Base-by-base conservation (phyloP, 192 early-diverging fungal species). In the Umbelopsis sp. region DNA sequence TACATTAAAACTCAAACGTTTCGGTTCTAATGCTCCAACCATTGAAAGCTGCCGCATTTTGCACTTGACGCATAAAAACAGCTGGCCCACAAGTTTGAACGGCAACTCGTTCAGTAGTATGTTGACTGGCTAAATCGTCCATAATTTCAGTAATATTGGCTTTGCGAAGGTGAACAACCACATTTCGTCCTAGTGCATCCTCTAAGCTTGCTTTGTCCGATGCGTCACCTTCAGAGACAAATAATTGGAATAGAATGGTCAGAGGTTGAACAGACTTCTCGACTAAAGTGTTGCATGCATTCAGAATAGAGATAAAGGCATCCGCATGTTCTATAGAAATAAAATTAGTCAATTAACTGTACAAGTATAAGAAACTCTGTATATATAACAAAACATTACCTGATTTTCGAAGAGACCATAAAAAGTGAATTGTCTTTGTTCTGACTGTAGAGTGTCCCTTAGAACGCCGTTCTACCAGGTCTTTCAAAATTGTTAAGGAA, bases 1-100 rank as follows among this genome's bases (percentile, higher is more conserved):
- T 41, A 9, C 37, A 41, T 61, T 73, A 83, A 46, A 83, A 76
- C 33, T 80, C 79, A 51, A 80, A 83, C 30, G 76, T 83, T 74
- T 83, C 81, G 20, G 52, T 35, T 50, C 78, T 75, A 51, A 69
- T 55, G 30, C 67, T 67, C 66, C 77, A 75, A 16, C 73, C 66
- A 30, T 71, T 49, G 5, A 44, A 22, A 3, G 70, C 44, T 12
- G 81, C 76, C 20, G 48, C 50, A 22, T 78, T 80, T 23, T 49
- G 27, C 0, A 78, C 76, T 41, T 69, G 48, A 51, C 69, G 23
- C 49, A 80, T 73, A 67, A 83, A 78, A 3, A 22, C 15, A 53
- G 68, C 51, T 0, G 81, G 74, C 18, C 81, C 81, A 72, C 81
- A 83, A 1, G 71, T 64, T 41, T 77, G 75, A 0, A 75, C 79